Evolutionary conservation across 1,284 basidiomycete species (phyloP), one percentile per base, ranked within the genome.

Genomic region (Heterobasidion annosum): DNA sequence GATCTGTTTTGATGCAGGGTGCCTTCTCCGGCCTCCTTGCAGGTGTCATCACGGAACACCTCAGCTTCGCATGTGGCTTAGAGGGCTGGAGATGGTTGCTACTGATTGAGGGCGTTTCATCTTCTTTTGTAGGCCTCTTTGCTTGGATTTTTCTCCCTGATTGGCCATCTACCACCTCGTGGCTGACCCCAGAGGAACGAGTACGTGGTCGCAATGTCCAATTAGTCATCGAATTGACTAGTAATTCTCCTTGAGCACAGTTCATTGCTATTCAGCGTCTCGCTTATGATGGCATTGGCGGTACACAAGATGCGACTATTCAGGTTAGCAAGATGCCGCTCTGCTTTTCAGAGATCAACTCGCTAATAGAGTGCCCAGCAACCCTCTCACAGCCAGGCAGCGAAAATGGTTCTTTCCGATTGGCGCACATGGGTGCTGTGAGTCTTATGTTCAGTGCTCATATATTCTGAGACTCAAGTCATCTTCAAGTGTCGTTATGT

Each of bases 201-300:
- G 58, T 59, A 18, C 15, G 53, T 44, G 12, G 16, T 37, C n/a
- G 4, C 37, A 3, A n/a, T 6, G 15, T 43, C 37, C 15, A 13
- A 3, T 16, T 13, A 10, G n/a, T 32, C 51, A 18, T 8, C 8
- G 34, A 16, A 18, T 43, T 18, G 50, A 37, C 15, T 18, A 3
- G 4, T 51, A 6, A 16, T n/a, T 16, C 43, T 52, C n/a, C 34
- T 34, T 54, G 2, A 15, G n/a, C 16, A 15, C 50, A 61, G 51
- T 59, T 67, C 40, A 67, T 76, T 10, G 72, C 72, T 16, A 64
- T 68, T 15, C 68, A 70, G 49, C 66, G 73, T 51, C 63, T 75
- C 15, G 66, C 66, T 1, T 64, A 65, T 48, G 73, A 75, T 54
- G 62, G 63, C 34, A 63, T 67, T 32, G 71, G 70, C 57, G 66